Conservation (phyloP, 257 asterid species). For the Jasminum sambac region DNA sequence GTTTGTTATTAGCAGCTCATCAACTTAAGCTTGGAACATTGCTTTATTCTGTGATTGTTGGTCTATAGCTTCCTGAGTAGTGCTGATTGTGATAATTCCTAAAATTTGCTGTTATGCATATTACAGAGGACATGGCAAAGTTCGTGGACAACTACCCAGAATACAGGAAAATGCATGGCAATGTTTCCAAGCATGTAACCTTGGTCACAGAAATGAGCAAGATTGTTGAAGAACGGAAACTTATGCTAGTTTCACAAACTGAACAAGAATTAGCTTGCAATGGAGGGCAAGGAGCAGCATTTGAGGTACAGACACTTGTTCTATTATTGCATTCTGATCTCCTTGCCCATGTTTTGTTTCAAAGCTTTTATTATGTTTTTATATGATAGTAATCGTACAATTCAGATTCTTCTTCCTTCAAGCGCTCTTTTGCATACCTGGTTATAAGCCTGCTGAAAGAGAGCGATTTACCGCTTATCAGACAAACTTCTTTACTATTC, state of each 20-base stretch:
- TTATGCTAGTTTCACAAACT: slow-evolving; percentile 93
- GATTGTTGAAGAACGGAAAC: slow-evolving; percentile 90
- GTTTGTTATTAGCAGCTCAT: slow-evolving; percentile 45
- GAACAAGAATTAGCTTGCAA: slow-evolving; percentile 98
- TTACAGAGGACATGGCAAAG: slow-evolving; percentile 98
- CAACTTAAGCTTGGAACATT: slow-evolving; percentile 14
- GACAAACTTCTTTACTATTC: too few relatives aligned
- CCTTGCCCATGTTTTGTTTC: neutral
- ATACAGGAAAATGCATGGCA: slow-evolving; percentile 92
- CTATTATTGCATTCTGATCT: slow-evolving; percentile 9
- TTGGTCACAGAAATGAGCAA: slow-evolving; percentile 97
- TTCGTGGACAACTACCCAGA: slow-evolving; percentile 98
- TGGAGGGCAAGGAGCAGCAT: slow-evolving; percentile 99
- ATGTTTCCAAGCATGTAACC: slow-evolving; percentile 98
- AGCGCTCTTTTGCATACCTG: neutral
- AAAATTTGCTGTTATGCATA: slow-evolving; percentile 29
- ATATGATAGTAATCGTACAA: slow-evolving; percentile 8
- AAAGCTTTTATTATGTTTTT: slow-evolving; percentile 4
- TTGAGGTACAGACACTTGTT: slow-evolving; percentile 65
- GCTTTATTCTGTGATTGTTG: slow-evolving; percentile 8
- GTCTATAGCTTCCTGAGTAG: slow-evolving; percentile 20
- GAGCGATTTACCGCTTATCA: neutral
- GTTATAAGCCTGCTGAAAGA: neutral
- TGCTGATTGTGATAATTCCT: slow-evolving; percentile 17
- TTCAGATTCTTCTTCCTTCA: slow-evolving; percentile 21